Base-by-base conservation (phyloP, 768 basidiomycete genomes). In the Mycena rebaudengoi region DNA sequence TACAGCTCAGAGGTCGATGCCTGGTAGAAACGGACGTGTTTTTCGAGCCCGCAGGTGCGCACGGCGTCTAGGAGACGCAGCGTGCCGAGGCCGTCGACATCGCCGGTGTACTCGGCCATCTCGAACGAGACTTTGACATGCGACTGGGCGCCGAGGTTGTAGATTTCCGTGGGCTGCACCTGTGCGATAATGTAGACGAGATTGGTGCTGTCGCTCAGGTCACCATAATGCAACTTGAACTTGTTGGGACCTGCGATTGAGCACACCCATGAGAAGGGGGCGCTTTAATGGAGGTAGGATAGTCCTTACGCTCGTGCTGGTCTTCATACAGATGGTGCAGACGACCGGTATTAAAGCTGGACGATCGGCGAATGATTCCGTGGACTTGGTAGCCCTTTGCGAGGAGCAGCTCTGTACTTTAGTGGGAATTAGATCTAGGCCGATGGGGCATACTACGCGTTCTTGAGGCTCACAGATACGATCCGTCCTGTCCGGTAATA, bases 71-170 rank as follows among this genome's bases (percentile, higher is more conserved):
- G 91, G 61, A 99, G 87, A 69, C 96, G 94, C 48, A 99, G 88
- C 7, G 96, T 99, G 55, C 96, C 96, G 39, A 99, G 85, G 8
- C 91, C 96, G 70, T 99, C 96, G 49, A 99, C 96, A 73, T 99
- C 97, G 51, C 94, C 96, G 0, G 97, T 99, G 81, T 99, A 99
- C 79, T 99, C 96, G 25, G 96, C 94, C 95, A 99, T 97, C 78
- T 98, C 97, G 77, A 99, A 99, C 26, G 96, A 98, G 68, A 99
- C 96, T 78, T 99, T 99, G 83, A 99, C 96, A 81, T 99, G 96
- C 41, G 94, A 95, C 77, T 99, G 96, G 16, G 96, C 96, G 44
- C 95, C 96, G 53, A 99, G 90, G 78, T 98, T 99, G 87, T 98
- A 99, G 64, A 99, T 91, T 79, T 99, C 97, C 21, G 95, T 91